These are phyloP conservation scores for Dothiorella sarmentorum DNA, from an alignment of 2,329 filamentous ascomycete genomes.

Conservation along the genomic window DNA sequence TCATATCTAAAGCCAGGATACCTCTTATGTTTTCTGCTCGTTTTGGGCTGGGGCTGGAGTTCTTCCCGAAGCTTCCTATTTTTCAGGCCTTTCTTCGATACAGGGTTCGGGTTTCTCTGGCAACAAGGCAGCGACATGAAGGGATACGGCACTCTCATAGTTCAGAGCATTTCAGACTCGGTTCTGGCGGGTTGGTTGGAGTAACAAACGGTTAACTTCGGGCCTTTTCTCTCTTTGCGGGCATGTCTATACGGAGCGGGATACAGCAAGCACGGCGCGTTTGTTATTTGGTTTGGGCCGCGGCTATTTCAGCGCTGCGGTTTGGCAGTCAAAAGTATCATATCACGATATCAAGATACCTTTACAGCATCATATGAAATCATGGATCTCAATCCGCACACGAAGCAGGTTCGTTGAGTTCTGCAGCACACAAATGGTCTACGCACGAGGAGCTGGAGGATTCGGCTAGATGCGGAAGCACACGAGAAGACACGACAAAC, in stretches of 20 bases:
- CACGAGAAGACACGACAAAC: too few species aligned
- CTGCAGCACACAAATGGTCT: too few species aligned
- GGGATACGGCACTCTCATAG: background rate
- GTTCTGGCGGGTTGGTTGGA: slow-evolving; percentile 4
- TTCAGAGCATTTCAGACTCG: slow-evolving; percentile 8
- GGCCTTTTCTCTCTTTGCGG: background rate
- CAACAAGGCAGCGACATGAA: slow-evolving; percentile 9
- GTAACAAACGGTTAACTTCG: background rate
- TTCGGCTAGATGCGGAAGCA: too few species aligned
- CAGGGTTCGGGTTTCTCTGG: background rate
- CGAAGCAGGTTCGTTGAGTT: too few species aligned
- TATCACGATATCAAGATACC: slow-evolving; percentile 16
- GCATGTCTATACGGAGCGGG: slow-evolving; percentile 11
- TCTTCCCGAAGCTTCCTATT: background rate
- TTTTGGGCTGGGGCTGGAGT: background rate
- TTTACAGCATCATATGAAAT: slow-evolving; percentile 17
- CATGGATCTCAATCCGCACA: slow-evolving; percentile 4
- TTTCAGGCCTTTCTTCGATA: background rate
- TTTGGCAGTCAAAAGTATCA: slow-evolving; percentile 15
- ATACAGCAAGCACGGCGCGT: slow-evolving; percentile 7
- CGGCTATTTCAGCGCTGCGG: background rate
- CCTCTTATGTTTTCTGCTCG: slow-evolving; percentile 10
- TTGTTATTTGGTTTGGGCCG: slow-evolving; percentile 4
- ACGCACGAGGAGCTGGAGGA: too few species aligned
- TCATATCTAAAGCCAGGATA: background rate